A percentile compares a stretch with the other conserved stretches of the same genome.
Evolutionary conservation across 305 asterid genomes (phyloP).

Genomic region (Salvia sclarea): DNA sequence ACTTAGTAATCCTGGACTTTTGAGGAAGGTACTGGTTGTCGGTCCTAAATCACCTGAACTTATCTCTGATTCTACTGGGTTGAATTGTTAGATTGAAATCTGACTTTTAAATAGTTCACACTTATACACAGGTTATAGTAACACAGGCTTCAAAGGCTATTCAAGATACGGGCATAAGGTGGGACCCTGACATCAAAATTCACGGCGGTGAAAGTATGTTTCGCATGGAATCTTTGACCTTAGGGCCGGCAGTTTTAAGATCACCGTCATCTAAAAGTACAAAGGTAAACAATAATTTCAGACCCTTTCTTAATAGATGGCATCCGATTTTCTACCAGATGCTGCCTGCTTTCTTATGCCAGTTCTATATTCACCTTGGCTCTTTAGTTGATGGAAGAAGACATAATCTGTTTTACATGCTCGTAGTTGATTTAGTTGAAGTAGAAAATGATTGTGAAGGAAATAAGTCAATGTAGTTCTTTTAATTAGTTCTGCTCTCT

Average conservation of each 20-base stretch:
- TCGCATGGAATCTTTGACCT: conserved; percentile 47
- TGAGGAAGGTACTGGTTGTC: conserved; percentile 54
- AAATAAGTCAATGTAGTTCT: background rate
- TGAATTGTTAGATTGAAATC: background rate
- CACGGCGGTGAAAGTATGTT: conserved; percentile 45
- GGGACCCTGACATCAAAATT: conserved; percentile 44
- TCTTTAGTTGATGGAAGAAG: background rate
- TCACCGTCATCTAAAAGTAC: conserved; percentile 48
- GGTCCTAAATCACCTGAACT: background rate
- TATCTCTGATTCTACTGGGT: background rate
- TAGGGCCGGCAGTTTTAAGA: conserved; percentile 57
- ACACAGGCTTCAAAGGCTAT: conserved; percentile 60
- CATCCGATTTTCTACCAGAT: background rate
- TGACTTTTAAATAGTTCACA: background rate
- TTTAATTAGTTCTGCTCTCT: background rate
- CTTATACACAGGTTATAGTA: conserved; percentile 51
- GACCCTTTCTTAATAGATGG: conserved; percentile 16
- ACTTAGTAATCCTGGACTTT: conserved; percentile 50
- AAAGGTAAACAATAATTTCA: conserved; percentile 45
- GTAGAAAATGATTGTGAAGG: too few relatives aligned
- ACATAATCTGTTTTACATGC: background rate
- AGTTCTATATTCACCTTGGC: background rate
- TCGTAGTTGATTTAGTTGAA: background rate
- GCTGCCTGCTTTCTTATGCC: conserved; percentile 4
- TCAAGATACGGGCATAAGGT: conserved; percentile 41